Evolutionary conservation across 768 basidiomycete species (phyloP).

Genomic region (Lactarius sp.): DNA sequence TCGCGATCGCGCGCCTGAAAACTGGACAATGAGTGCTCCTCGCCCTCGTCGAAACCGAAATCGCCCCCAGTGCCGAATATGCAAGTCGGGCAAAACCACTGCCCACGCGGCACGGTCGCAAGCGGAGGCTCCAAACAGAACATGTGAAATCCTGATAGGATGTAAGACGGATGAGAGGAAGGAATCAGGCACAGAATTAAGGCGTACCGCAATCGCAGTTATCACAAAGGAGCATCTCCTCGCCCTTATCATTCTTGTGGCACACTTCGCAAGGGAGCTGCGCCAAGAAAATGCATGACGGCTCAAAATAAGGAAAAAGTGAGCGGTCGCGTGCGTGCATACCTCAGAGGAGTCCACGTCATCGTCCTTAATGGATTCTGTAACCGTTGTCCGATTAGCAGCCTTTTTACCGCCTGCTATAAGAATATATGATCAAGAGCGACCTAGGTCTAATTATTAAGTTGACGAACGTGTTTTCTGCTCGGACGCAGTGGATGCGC

Average conservation of each 20-base stretch:
- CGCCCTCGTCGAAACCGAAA: constrained; percentile 97
- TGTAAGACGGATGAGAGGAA: not conserved
- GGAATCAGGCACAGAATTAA: not conserved
- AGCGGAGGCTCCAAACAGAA: constrained; percentile 94
- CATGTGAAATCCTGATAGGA: constrained; percentile 83
- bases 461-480: constrained; percentile 32
- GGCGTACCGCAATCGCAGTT: constrained; percentile 72
- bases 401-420: constrained; percentile 21
- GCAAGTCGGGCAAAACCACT: constrained; percentile 95
- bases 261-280: constrained; percentile 93
- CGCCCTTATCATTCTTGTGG: constrained; percentile 78
- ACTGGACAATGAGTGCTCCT: constrained; percentile 87
- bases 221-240: constrained; percentile 90
- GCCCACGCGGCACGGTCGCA: constrained; percentile 77
- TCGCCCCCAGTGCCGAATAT: constrained; percentile 89
- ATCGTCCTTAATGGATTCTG: constrained; percentile 20
- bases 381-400: constrained; percentile 14
- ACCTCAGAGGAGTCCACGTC: constrained; percentile 22
- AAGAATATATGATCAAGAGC: not conserved
- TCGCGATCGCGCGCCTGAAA: constrained; percentile 89
- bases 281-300: constrained; percentile 10
- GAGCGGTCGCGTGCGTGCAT: not conserved
- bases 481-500: constrained; percentile 50
- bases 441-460: not conserved
- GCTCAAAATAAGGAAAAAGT: constrained; percentile 6